These are phyloP conservation scores for Lactifluus pinguis DNA, from an alignment of 768 basidiomycete species.

Conservation along the genomic window DNA sequence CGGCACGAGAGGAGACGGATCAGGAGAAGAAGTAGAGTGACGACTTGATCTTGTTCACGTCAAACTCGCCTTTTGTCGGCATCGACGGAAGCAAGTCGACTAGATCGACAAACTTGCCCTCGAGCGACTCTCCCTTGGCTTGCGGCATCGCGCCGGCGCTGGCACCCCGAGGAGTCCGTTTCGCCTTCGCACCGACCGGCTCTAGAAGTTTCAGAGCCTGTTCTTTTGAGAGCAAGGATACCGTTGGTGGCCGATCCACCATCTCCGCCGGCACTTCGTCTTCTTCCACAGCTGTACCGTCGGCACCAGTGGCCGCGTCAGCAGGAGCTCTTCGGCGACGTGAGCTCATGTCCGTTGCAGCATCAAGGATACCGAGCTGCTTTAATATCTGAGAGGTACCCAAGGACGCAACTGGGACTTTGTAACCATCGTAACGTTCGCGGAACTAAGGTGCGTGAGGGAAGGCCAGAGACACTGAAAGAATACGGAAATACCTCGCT, in stretches of 20 bases:
- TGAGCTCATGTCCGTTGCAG: constrained; percentile 31
- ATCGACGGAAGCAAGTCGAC: constrained; percentile 69
- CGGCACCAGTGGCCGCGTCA: neutral
- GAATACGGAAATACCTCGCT: constrained; percentile 53
- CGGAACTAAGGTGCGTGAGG: constrained; percentile 14
- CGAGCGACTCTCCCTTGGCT: constrained; percentile 7
- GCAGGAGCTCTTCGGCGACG: constrained; percentile 18
- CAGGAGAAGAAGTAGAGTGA: constrained; percentile 94
- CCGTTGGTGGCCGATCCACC: constrained; percentile 23
- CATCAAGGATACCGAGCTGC: constrained; percentile 29
- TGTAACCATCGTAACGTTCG: constrained; percentile 40
- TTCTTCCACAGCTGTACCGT: constrained; percentile 3
- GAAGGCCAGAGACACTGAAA: neutral
- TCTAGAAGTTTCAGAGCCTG: constrained; percentile 20
- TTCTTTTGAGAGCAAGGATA: constrained; percentile 20
- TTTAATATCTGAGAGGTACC: constrained; percentile 23
- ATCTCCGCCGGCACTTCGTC: constrained; percentile 21
- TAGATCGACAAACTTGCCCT: constrained; percentile 64
- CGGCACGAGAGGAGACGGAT: constrained; percentile 10
- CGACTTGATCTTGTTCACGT: constrained; percentile 71
- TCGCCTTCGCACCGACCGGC: neutral
- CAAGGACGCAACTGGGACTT: constrained; percentile 49
- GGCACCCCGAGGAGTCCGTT: neutral
- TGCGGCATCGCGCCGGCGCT: neutral
- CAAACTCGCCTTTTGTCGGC: constrained; percentile 79